Evolutionary conservation across 306 rosid genomes (phyloP), one percentile per base, ranked within the genome.

Genomic region (apple (Malus domestica)): DNA sequence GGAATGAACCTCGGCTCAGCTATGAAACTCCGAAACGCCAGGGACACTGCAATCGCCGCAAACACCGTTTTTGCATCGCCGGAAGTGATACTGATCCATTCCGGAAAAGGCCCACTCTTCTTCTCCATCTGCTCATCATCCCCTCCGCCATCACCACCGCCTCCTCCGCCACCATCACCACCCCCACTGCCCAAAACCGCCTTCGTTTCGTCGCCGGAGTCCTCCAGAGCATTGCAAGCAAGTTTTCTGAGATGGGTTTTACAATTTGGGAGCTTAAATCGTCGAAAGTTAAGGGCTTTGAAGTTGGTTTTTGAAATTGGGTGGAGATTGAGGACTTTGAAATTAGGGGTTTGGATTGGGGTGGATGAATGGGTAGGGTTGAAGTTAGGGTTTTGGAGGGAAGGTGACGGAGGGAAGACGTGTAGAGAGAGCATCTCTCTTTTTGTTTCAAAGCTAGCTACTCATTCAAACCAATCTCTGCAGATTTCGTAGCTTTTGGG

Each of bases 1-100:
- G 99, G 99, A 89, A 95, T 95, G 84, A 71, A 95, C 88, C 99
- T 89, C 68, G 99, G 99, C 89, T 95, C 99, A 33, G 99, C 99
- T 74, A 95, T 83, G 73, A 92, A 90, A 4, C 93, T 45, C 65
- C 97, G 88, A 80, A 88, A 84, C 9, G 86, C 92, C 70, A 86
- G 80, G 60, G 90, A 82, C 40, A 88, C 70, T 2, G 87, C 99
- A 62, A 95, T 80, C 14, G 97, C 97, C 52, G 87, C 98, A 74
- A 95, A 85, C 10, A 92, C 93, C 20, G 98, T 90, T 83, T 86
- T 86, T 2, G 98, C 98, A 18, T 92, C 99, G 76, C 92, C 96
- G 6, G 93, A 67, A 45, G 91, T 88, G 71, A 95, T 83, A 83
- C 88, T 89, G 77, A 92, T 63, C 97, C 97, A 90, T 9, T 89